Conservation (phyloP, 176 grass and related monocot species). For the Bothriochloa decipiens region DNA sequence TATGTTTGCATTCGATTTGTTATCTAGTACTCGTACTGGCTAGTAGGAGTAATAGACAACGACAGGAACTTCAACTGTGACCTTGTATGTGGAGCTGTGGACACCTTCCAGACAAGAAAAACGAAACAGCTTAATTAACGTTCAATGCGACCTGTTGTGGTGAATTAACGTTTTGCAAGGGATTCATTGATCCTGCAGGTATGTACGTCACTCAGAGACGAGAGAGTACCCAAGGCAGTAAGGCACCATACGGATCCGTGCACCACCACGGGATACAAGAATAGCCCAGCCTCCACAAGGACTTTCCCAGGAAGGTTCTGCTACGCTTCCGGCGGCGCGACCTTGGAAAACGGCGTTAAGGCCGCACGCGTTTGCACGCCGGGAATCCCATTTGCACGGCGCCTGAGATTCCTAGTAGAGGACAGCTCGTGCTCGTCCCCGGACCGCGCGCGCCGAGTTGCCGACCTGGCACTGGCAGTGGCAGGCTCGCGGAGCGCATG, state of each 20-base stretch:
- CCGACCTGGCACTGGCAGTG: neutral
- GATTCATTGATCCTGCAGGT: neutral
- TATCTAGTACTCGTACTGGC: no score
- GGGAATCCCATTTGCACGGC: neutral
- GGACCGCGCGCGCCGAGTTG: neutral
- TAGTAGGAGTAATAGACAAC: no score
- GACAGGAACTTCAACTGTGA: no score
- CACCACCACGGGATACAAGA: neutral
- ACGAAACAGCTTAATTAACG: neutral
- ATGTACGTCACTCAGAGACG: neutral
- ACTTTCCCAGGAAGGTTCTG: neutral
- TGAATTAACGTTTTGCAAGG: neutral
- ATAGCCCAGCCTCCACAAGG: neutral
- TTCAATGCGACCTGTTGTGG: neutral
- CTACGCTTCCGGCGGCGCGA: neutral
- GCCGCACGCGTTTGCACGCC: conserved; percentile 7
- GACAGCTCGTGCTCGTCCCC: neutral
- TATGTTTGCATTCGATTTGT: no score
- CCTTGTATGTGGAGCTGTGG: no score
- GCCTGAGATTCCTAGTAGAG: neutral
- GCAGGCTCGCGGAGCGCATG: no score
- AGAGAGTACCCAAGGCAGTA: neutral
- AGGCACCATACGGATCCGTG: neutral
- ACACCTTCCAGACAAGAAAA: neutral
- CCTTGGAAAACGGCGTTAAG: neutral